Base-by-base conservation (phyloP, 1,284 basidiomycete genomes). In the Taiwanofungus camphoratus region DNA sequence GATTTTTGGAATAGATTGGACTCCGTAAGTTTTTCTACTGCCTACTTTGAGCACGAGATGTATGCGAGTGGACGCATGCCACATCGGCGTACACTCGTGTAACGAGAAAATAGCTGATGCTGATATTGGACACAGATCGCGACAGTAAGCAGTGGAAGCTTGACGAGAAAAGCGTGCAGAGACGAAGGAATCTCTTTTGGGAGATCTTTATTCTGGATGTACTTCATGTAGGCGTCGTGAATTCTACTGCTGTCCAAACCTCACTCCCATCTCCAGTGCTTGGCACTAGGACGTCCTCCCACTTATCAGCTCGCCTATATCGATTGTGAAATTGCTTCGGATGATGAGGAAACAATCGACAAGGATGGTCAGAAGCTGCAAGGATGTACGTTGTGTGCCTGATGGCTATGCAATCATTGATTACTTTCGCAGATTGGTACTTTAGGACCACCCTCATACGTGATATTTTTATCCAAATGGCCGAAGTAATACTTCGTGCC, bases 171-270 rank as follows among this genome's bases (percentile, higher is more conserved):
- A 57, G 62, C 30, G 65, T 66, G 1, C 64, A 71, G 36, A 55
- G 66, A 26, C 60, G 70, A 16, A 53, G 70, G 16, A 65, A 63
- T 39, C 58, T 71, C 7, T 72, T 71, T 49, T 73, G 70, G 70
- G 69, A 73, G 49, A 49, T 71, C 11, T 65, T 62, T 44, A 51
- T 60, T 13, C 55, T 62, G 6, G 68, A 69, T 39, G 52, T 58
- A 22, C 60, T 62, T 47, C 65, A 67, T 47, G 67, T 68, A 45
- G 42, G 63, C 52, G 30, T 12, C 7, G n/a, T n/a, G n/a, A n/a
- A n/a, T n/a, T n/a, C n/a, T n/a, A n/a, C n/a, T n/a, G n/a, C n/a
- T n/a, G n/a, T n/a, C n/a, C n/a, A n/a, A n/a, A n/a, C n/a, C n/a
- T n/a, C n/a, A n/a, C n/a, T n/a, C n/a, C n/a, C n/a, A n/a, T n/a